phyloP scores from a whole-genome alignment of 345 rosid species.

The Crucihimalaya himalaica region DNA sequence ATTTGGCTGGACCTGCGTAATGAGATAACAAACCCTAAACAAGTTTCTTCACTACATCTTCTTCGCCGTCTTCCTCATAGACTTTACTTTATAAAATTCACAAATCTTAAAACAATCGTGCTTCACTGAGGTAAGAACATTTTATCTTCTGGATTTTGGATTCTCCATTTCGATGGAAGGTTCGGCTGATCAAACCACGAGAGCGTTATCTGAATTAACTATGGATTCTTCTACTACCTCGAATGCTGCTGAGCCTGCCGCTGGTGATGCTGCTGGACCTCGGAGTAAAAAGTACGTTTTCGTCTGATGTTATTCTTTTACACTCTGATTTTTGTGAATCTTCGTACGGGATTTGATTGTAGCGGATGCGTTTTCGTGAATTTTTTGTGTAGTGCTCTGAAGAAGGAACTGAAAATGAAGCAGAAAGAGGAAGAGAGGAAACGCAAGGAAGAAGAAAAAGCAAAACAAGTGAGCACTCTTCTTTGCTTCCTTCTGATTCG shows the following conservation, averaged over 20 bases:
- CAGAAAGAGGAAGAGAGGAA: constrained; percentile 81
- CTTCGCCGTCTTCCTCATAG: constrained; percentile 22
- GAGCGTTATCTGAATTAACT: constrained; percentile 22
- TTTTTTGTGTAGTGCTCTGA: constrained; percentile 63
- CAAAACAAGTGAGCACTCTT: constrained; percentile 44
- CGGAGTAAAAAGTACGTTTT: constrained; percentile 74
- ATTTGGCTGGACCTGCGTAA: constrained; percentile 24
- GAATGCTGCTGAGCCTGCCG: neutral
- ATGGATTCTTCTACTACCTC: constrained; percentile 26
- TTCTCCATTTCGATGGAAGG: constrained; percentile 15
- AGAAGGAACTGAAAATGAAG: constrained; percentile 73
- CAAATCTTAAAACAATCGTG: neutral
- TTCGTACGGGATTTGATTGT: constrained; percentile 12
- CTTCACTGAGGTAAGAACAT: neutral
- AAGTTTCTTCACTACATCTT: neutral
- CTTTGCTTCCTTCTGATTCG: neutral
- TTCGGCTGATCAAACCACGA: constrained; percentile 24
- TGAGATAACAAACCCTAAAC: constrained; percentile 25
- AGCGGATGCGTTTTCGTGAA: neutral
- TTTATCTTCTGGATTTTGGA: neutral
- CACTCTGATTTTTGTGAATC: neutral
- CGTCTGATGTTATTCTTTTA: neutral
- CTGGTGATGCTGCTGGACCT: constrained; percentile 47
- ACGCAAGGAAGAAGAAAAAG: constrained; percentile 65
- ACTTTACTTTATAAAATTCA: neutral